Percentiles rank a stretch among this genome's conserved stretches.
Conservation (phyloP, 192 early-diverging fungal species). For the Coemansia sp. region DNA sequence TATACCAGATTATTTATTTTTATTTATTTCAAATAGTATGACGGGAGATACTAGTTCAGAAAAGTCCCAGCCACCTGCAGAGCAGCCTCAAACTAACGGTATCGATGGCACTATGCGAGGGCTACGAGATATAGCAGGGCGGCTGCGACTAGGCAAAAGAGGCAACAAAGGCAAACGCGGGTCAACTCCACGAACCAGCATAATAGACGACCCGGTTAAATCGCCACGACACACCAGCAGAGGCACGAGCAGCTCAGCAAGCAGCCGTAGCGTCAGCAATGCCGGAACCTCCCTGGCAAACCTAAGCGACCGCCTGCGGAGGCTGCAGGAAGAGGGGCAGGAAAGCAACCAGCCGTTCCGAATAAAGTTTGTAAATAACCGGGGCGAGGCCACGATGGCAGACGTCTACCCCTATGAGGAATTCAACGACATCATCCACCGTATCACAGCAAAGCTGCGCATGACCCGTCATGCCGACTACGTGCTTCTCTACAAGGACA, state of each 20-base stretch:
- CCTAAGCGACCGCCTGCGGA: conserved; percentile 26
- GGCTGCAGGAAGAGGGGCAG: conserved; percentile 17
- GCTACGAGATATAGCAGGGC: conserved; percentile 17
- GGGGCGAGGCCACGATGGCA: conserved; percentile 38
- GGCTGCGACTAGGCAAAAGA: conserved; percentile 21
- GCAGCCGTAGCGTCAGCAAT: conserved; percentile 7
- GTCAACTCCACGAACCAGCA: conserved; percentile 35
- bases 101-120: conserved; percentile 4
- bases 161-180: conserved; percentile 37
- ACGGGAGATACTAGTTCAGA: conserved; percentile 6
- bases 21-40: conserved; percentile 7
- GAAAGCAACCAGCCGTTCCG: conserved; percentile 23
- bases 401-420: conserved; percentile 41
- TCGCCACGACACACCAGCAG: conserved; percentile 6
- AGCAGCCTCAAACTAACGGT: conserved; percentile 2
- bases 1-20: conserved; percentile 13
- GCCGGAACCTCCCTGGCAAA: conserved; percentile 14
- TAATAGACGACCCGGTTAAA: conserved; percentile 10
- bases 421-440: conserved; percentile 33
- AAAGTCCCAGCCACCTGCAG: conserved; percentile 2
- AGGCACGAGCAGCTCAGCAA: conserved; percentile 4
- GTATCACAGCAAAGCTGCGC: conserved; percentile 39
- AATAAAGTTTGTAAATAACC: conserved; percentile 44
- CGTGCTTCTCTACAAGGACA: conserved; percentile 46
- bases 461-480: conserved; percentile 32